Percentiles rank a stretch among this genome's conserved stretches.
These are phyloP conservation scores for Coffea canephora DNA, from an alignment of 257 asterid species.

Conservation along the genomic window DNA sequence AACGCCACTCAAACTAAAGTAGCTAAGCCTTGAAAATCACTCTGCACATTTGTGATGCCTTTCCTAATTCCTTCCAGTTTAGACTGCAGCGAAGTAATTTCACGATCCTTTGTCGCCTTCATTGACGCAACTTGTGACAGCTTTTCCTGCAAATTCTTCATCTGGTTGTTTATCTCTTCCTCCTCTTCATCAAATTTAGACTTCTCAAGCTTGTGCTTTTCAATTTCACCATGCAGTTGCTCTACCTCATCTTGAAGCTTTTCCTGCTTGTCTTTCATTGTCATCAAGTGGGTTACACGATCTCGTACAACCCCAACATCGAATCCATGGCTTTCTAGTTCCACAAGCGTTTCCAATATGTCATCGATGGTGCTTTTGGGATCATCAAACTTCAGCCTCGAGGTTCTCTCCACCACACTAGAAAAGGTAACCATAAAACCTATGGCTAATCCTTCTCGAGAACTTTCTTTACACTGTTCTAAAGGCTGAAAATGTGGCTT, in stretches of 20 bases:
- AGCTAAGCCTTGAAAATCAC: slow-evolving; percentile 33
- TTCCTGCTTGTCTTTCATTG: slow-evolving; percentile 38
- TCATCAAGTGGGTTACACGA: slow-evolving; percentile 31
- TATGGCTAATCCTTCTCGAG: slow-evolving; percentile 78
- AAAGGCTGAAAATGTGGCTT: slow-evolving; percentile 80
- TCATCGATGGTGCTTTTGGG: slow-evolving; percentile 45
- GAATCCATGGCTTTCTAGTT: slow-evolving; percentile 73
- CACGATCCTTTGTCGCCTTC: slow-evolving; percentile 36
- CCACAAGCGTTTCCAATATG: slow-evolving; percentile 47
- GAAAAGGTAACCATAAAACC: slow-evolving; percentile 70
- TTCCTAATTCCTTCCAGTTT: slow-evolving; percentile 31
- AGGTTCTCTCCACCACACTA: slow-evolving; percentile 49
- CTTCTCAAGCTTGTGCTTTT: slow-evolving; percentile 24
- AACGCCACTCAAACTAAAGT: slow-evolving; percentile 8
- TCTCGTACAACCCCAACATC: slow-evolving; percentile 37
- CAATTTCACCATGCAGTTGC: slow-evolving; percentile 30
- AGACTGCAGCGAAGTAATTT: slow-evolving; percentile 34
- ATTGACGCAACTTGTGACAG: slow-evolving; percentile 24
- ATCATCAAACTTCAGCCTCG: slow-evolving; percentile 41
- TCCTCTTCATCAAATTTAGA: slow-evolving; percentile 39
- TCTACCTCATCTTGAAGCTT: slow-evolving; percentile 27
- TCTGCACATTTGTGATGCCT: slow-evolving; percentile 17
- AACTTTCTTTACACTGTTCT: slow-evolving; percentile 44
- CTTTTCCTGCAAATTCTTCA: slow-evolving; percentile 43
- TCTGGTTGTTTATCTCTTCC: slow-evolving; percentile 38